phyloP scores from a whole-genome alignment of 108 stramenopile genomes.

The Nannochloropsis gaditana region DNA sequence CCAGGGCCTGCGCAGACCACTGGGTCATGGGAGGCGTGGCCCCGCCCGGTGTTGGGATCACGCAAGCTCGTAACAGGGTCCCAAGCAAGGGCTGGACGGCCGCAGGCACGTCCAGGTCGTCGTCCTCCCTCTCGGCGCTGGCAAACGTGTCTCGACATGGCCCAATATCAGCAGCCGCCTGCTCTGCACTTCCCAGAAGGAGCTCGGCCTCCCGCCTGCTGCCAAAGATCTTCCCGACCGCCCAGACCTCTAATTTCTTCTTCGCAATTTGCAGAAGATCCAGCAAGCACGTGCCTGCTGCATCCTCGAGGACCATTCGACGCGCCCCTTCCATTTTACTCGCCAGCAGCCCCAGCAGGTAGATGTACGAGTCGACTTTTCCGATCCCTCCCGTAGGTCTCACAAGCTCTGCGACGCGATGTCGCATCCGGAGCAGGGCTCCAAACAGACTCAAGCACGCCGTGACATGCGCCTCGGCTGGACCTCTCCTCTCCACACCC shows the following conservation, averaged over 20 bases:
- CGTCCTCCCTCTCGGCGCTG: neutral
- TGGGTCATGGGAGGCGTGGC: neutral
- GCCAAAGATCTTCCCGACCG: neutral
- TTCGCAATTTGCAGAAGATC: constrained; percentile 1
- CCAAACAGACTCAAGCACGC: neutral
- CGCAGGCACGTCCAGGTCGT: neutral
- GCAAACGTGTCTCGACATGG: too few relatives aligned
- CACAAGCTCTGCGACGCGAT: neutral
- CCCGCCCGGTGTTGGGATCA: neutral
- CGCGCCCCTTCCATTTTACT: neutral
- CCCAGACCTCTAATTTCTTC: neutral
- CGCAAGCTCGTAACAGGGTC: neutral
- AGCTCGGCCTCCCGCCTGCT: too few relatives aligned
- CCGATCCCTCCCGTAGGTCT: neutral
- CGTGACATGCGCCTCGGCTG: too few relatives aligned
- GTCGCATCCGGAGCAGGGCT: neutral
- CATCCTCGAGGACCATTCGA: neutral
- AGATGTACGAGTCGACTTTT: neutral
- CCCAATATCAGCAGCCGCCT: too few relatives aligned
- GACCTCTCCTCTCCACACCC: neutral
- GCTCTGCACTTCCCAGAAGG: too few relatives aligned
- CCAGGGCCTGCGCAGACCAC: neutral
- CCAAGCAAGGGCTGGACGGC: neutral
- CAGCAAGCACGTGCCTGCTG: neutral
- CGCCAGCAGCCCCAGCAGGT: neutral